Evolutionary conservation across 2,329 filamentous ascomycete species (phyloP), one percentile per base, ranked within the genome.

Genomic region (Fusarium sambucinum): DNA sequence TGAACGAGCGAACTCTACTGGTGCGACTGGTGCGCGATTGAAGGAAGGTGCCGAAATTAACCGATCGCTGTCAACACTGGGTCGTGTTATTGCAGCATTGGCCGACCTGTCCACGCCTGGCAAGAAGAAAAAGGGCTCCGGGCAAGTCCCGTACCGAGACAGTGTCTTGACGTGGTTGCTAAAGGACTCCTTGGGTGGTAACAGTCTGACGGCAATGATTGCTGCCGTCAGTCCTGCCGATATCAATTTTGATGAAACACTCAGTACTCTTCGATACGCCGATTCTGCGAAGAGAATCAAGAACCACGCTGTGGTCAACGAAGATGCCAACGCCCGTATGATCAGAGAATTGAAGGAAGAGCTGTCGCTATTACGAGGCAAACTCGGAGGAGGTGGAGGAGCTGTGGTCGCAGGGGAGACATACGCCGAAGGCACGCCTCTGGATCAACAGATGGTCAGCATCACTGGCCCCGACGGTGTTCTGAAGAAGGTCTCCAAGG

Each of bases 131-230:
- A 86, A 88, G 21, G 88, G 87, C 25, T 83, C 85, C 14, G 89
- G 80, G 11, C 86, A 96, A 80, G 96, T 99, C 1, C 96, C 96
- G 1, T 99, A 99, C 78, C 92, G 96, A 86, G 96, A 99, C 83
- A 97, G 93, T 76, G 89, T 99, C 50, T 82, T 99, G 70, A 99
- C 96, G 2, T 99, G 96, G 96, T 83, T 99, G 44, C 81, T 99
- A 70, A 99, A 99, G 77, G 96, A 99, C 78, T 98, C 95, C 6
- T 82, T 99, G 8, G 96, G 96, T 77, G 96, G 96, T 75, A 99
- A 99, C 85, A 98, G 95, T 78, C 95, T 98, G 92, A 99, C 96
- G 25, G 96, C 96, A 62, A 99, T 99, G 96, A 99, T 99, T 84
- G 96, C 96, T 51, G 95, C 95, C 53, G 97, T 99, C 77, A 97